Evolutionary conservation across 352 stramenopile genomes (phyloP).

Genomic region (Thalassiosira hispida): DNA sequence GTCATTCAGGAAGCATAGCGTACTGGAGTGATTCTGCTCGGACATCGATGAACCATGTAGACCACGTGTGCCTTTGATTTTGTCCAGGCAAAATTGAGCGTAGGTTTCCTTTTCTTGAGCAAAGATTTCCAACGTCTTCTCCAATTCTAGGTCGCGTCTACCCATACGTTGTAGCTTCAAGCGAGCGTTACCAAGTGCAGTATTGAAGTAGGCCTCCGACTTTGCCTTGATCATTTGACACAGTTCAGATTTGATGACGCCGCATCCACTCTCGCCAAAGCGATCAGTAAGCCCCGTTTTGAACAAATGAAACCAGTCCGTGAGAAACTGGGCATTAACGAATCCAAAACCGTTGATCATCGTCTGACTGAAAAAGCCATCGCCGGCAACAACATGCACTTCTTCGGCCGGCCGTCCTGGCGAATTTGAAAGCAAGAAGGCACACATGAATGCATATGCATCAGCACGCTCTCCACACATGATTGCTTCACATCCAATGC

Average conservation of each 20-base stretch:
- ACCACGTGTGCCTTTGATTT: not conserved
- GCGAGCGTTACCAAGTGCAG: not conserved
- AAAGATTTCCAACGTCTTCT: conserved; percentile 3
- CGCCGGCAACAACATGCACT: conserved; percentile 39
- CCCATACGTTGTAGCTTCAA: not conserved
- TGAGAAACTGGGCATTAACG: conserved; percentile 31
- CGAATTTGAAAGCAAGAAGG: conserved; percentile 16
- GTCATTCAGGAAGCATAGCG: conserved; percentile 10
- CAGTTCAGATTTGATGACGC: conserved; percentile 30
- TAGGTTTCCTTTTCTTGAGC: not conserved
- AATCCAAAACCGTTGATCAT: conserved; percentile 37
- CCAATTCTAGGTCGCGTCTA: not conserved
- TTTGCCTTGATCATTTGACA: conserved; percentile 22
- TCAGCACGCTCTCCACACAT: conserved; percentile 24
- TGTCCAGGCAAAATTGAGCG: not conserved
- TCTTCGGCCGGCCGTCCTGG: not conserved
- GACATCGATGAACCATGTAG: conserved; percentile 1
- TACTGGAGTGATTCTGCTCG: conserved; percentile 19
- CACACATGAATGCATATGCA: conserved; percentile 23
- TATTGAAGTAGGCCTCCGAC: conserved; percentile 8
- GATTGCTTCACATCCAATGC: conserved; percentile 23
- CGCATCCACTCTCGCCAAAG: conserved; percentile 11
- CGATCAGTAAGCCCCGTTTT: conserved; percentile 31
- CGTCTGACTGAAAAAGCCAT: conserved; percentile 43
- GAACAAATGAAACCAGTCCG: conserved; percentile 42